phyloP scores from a whole-genome alignment of 805 yeast species.

The Maudiozyma serrabonitensis region DNA sequence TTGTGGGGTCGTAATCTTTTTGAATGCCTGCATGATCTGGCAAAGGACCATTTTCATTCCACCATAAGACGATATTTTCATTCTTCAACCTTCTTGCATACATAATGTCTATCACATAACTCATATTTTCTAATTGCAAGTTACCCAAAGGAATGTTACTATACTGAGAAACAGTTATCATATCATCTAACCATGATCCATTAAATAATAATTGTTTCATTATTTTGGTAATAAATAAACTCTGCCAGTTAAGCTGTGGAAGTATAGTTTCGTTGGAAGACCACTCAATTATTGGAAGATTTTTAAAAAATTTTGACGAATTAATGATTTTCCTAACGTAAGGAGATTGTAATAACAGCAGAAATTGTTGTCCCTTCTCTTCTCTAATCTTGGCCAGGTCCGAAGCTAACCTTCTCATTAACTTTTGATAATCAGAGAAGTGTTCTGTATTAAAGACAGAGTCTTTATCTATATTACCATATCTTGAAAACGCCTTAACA shows the following conservation, averaged over 20 bases:
- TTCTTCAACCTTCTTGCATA: constrained; percentile 70
- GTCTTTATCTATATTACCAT: constrained; percentile 44
- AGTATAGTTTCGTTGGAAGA: constrained; percentile 46
- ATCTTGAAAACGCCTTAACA: constrained; percentile 33
- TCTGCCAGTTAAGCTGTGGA: constrained; percentile 80
- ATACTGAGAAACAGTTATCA: constrained; percentile 56
- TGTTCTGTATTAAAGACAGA: constrained; percentile 47
- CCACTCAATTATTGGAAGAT: constrained; percentile 57
- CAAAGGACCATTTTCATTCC: constrained; percentile 63
- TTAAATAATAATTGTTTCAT: constrained; percentile 63
- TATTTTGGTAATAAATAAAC: constrained; percentile 50
- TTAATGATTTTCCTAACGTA: constrained; percentile 38
- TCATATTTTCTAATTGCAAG: constrained; percentile 64
- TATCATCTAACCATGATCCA: constrained; percentile 61
- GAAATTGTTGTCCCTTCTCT: constrained; percentile 53
- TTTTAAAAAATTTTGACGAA: constrained; percentile 37
- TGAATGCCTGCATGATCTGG: constrained; percentile 84
- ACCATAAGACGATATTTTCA: constrained; percentile 76
- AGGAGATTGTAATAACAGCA: constrained; percentile 71
- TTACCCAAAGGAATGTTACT: constrained; percentile 84
- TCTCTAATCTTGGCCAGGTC: constrained; percentile 48
- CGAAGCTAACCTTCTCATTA: constrained; percentile 51
- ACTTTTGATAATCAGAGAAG: constrained; percentile 43
- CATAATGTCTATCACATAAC: constrained; percentile 72
- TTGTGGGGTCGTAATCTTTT: constrained; percentile 43